A percentile compares a stretch with the other conserved stretches of the same genome.
Evolutionary conservation across 768 basidiomycete species (phyloP).

Genomic region (Lepiota subincarnata): DNA sequence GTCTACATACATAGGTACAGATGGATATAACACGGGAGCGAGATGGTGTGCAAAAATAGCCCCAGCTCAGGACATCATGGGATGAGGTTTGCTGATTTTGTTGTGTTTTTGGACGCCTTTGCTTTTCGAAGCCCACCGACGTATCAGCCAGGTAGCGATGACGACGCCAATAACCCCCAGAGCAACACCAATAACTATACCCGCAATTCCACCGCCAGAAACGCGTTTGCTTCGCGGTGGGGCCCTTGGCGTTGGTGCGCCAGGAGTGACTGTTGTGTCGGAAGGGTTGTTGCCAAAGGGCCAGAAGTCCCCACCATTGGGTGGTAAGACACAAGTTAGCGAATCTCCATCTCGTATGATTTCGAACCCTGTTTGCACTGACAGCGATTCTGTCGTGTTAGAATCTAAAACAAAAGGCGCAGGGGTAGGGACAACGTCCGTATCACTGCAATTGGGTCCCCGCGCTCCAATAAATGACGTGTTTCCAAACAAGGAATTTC

Average conservation of each 20-base stretch:
- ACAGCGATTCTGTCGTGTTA: conserved; percentile 34
- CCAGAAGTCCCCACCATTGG: conserved; percentile 67
- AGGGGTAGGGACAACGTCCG: conserved; percentile 47
- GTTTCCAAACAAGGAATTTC: conserved; percentile 61
- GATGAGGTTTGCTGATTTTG: conserved; percentile 21
- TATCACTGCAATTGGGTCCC: conserved; percentile 59
- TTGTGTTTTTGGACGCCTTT: conserved; percentile 19
- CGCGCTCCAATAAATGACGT: conserved; percentile 70
- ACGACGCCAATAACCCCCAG: conserved; percentile 40
- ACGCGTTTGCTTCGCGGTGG: neutral
- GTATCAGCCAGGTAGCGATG: conserved; percentile 40
- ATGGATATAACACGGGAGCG: neutral
- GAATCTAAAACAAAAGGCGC: conserved; percentile 56
- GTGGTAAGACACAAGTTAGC: conserved; percentile 66
- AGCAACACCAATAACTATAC: conserved; percentile 50
- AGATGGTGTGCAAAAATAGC: neutral
- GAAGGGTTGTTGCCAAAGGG: conserved; percentile 57
- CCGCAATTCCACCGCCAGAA: conserved; percentile 33
- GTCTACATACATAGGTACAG: neutral
- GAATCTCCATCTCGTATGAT: conserved; percentile 48
- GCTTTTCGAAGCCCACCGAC: conserved; percentile 39
- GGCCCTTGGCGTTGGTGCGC: neutral
- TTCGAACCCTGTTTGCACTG: conserved; percentile 51
- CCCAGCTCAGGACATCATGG: conserved; percentile 17
- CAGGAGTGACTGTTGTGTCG: conserved; percentile 15